These are phyloP conservation scores for Chytridium lagenaria DNA, from an alignment of 371 early-diverging fungal genomes.

Conservation along the genomic window DNA sequence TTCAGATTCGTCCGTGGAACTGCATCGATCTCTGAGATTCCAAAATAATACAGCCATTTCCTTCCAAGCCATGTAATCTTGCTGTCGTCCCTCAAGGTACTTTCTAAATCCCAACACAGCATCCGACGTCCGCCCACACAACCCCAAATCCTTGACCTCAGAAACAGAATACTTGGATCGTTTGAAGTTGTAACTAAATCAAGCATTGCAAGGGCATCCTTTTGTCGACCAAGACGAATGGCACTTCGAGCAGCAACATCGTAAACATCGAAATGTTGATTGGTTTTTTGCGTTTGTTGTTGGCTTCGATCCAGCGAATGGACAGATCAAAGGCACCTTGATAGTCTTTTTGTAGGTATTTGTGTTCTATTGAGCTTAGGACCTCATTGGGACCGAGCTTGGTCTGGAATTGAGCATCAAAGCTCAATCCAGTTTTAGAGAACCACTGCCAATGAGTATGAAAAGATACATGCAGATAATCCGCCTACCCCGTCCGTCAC, in stretches of 20 bases:
- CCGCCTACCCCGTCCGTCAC: slow-evolving; percentile 3
- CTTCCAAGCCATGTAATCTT: slow-evolving; percentile 8
- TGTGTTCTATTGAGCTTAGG: background rate
- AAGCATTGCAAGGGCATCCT: background rate
- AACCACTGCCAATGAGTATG: slow-evolving; percentile 14
- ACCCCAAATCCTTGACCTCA: background rate
- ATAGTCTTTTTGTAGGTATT: slow-evolving; percentile 9
- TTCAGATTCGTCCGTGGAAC: background rate
- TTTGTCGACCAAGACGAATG: background rate
- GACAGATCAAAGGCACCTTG: background rate
- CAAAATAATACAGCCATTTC: slow-evolving; percentile 3
- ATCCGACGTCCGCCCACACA: background rate
- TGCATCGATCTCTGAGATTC: background rate
- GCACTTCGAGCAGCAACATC: slow-evolving; percentile 9
- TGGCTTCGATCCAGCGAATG: background rate
- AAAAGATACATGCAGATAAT: background rate
- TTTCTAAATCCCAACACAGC: background rate
- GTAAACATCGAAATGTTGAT: slow-evolving; percentile 9
- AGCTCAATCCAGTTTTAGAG: background rate
- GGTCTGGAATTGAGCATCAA: slow-evolving; percentile 12
- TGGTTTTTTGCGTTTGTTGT: slow-evolving; percentile 7
- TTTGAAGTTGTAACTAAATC: background rate
- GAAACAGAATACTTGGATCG: slow-evolving; percentile 4
- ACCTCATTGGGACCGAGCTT: slow-evolving; percentile 18
- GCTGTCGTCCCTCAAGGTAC: background rate